Conservation (phyloP, 352 stramenopile species). For the Globisporangium ultimum region DNA sequence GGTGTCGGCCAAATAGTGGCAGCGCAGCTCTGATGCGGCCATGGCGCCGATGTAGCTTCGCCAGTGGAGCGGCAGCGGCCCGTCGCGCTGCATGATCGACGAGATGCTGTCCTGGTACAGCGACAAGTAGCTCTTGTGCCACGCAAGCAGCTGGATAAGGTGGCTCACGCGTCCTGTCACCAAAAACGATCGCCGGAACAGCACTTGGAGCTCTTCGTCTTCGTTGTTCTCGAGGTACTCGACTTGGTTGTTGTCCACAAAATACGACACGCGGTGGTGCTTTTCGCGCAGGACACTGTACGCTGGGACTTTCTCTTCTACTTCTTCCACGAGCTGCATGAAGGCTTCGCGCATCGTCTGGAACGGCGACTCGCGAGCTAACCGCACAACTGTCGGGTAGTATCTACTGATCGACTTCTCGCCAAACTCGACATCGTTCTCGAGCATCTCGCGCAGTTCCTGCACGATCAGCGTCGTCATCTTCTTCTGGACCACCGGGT, state of each 20-base stretch:
- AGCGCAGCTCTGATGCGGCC: conserved; percentile 71
- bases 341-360: conserved; percentile 60
- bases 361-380: conserved; percentile 69
- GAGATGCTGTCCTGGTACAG: conserved; percentile 63
- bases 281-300: conserved; percentile 24
- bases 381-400: conserved; percentile 60
- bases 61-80: conserved; percentile 77
- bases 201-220: conserved; percentile 44
- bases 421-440: conserved; percentile 22
- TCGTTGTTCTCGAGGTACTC: conserved; percentile 25
- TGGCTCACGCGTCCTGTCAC: conserved; percentile 71
- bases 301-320: conserved; percentile 41
- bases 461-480: conserved; percentile 50
- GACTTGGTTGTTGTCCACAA: conserved; percentile 43
- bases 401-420: conserved; percentile 49
- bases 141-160: conserved; percentile 71
- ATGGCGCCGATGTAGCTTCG: conserved; percentile 84
- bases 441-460: conserved; percentile 59
- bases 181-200: conserved; percentile 63
- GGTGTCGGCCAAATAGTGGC: conserved; percentile 75
- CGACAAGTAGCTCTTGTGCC: conserved; percentile 74
- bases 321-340: conserved; percentile 30
- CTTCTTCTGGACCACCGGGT: conserved; percentile 53
- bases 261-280: conserved; percentile 59
- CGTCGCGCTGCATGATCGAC: conserved; percentile 74